Evolutionary conservation across 495 filamentous ascomycete genomes (phyloP).

Genomic region (Clavariopsis aquatica): DNA sequence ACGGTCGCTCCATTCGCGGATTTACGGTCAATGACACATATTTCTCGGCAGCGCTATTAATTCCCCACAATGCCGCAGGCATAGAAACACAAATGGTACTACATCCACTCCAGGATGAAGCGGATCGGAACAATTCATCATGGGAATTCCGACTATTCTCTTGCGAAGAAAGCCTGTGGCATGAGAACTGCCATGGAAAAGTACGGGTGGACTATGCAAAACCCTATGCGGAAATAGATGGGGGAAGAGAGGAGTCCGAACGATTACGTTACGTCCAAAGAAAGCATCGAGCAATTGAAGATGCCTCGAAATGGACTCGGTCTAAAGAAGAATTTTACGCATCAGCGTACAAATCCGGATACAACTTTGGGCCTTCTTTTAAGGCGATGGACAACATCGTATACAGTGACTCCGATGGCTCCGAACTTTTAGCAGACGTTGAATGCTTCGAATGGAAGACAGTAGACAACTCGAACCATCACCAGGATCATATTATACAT

Average conservation of each 20-base stretch:
- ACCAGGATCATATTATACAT: slow-evolving; percentile 15
- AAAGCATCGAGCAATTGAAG: background rate
- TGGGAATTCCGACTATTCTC: slow-evolving; percentile 36
- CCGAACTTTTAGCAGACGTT: slow-evolving; percentile 12
- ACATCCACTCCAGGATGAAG: background rate
- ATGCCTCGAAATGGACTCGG: background rate
- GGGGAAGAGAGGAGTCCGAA: background rate
- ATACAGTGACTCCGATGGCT: background rate
- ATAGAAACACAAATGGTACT: slow-evolving; percentile 12
- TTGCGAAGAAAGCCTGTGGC: slow-evolving; percentile 31
- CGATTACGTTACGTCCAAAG: too few relatives aligned
- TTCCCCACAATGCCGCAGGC: slow-evolving; percentile 3
- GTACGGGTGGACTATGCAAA: slow-evolving; percentile 30
- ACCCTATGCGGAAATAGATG: background rate
- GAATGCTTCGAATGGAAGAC: slow-evolving; percentile 6
- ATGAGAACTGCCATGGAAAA: background rate
- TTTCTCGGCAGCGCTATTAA: background rate
- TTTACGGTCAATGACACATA: slow-evolving; percentile 10
- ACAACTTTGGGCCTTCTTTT: slow-evolving; percentile 17
- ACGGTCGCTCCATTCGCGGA: background rate
- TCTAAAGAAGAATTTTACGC: slow-evolving; percentile 4
- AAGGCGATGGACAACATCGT: slow-evolving; percentile 1
- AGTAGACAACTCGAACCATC: slow-evolving; percentile 1
- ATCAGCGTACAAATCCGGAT: background rate
- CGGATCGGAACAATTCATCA: too few relatives aligned